Conservation (phyloP, 768 basidiomycete genomes). For the Boletus rufocinnamomeus region DNA sequence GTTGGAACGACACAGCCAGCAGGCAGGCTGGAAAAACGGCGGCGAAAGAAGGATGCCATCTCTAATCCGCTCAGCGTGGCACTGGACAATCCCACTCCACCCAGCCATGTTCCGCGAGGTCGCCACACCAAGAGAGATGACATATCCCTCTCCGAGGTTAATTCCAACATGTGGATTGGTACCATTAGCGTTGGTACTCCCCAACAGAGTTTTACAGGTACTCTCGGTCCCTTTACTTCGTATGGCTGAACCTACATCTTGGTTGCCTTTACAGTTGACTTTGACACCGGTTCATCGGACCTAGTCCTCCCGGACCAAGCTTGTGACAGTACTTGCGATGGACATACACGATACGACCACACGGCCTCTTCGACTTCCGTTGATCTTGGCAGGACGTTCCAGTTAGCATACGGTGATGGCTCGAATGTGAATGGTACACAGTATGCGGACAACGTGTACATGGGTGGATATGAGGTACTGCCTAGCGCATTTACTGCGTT, state of each 20-base stretch:
- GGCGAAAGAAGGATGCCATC: slow-evolving; percentile 1
- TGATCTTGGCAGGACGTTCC: slow-evolving; percentile 29
- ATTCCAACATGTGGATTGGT: slow-evolving; percentile 47
- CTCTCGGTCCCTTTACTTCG: not conserved
- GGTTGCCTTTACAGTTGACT: slow-evolving; percentile 42
- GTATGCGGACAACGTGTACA: slow-evolving; percentile 45
- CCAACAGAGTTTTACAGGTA: slow-evolving; percentile 43
- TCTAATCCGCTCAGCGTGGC: not conserved
- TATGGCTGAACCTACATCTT: not conserved
- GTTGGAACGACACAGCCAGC: not conserved
- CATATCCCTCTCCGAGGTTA: slow-evolving; percentile 39
- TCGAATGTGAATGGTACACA: slow-evolving; percentile 40
- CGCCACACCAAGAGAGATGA: slow-evolving; percentile 31
- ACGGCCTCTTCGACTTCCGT: slow-evolving; percentile 35
- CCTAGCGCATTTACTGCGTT: slow-evolving; percentile 14
- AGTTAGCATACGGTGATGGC: slow-evolving; percentile 41
- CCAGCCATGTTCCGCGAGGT: slow-evolving; percentile 3
- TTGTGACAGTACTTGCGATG: slow-evolving; percentile 35
- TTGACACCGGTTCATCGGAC: slow-evolving; percentile 57
- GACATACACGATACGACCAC: slow-evolving; percentile 35
- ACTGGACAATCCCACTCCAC: not conserved
- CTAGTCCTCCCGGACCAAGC: slow-evolving; percentile 40
- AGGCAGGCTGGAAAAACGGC: slow-evolving; percentile 11
- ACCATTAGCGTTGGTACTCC: slow-evolving; percentile 51
- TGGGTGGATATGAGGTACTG: slow-evolving; percentile 40